These are phyloP conservation scores for Anisodus acutangulus DNA, from an alignment of 257 asterid species.

Conservation along the genomic window DNA sequence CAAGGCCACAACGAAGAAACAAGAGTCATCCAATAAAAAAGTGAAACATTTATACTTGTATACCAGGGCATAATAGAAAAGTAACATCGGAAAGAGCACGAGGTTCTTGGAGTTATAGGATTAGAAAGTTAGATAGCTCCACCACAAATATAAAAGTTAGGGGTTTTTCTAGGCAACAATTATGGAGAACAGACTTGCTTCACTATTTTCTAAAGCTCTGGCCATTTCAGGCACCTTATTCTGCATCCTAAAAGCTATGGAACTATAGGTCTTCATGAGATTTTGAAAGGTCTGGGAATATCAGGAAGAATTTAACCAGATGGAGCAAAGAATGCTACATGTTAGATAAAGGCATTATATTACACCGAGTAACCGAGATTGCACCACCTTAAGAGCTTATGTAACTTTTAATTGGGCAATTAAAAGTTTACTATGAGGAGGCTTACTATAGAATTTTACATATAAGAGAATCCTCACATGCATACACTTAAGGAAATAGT, in stretches of 20 bases:
- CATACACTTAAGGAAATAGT: neutral
- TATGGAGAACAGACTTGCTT: neutral
- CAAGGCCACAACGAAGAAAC: neutral
- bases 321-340: conserved; percentile 18
- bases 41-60: neutral
- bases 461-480: neutral
- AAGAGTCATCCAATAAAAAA: neutral
- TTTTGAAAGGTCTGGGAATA: neutral
- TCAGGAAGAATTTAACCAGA: neutral
- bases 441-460: neutral
- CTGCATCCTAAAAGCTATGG: neutral
- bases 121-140: neutral
- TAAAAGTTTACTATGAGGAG: neutral
- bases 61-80: neutral
- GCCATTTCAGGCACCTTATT: conserved; percentile 15
- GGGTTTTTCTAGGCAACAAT: neutral
- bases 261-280: neutral
- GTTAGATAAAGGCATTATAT: neutral
- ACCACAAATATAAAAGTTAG: neutral
- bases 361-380: neutral
- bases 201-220: neutral
- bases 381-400: neutral
- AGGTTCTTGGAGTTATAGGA: neutral
- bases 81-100: neutral
- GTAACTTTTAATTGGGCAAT: neutral